Conservation (phyloP, 768 basidiomycete genomes). For the Leccinum uliginosum region DNA sequence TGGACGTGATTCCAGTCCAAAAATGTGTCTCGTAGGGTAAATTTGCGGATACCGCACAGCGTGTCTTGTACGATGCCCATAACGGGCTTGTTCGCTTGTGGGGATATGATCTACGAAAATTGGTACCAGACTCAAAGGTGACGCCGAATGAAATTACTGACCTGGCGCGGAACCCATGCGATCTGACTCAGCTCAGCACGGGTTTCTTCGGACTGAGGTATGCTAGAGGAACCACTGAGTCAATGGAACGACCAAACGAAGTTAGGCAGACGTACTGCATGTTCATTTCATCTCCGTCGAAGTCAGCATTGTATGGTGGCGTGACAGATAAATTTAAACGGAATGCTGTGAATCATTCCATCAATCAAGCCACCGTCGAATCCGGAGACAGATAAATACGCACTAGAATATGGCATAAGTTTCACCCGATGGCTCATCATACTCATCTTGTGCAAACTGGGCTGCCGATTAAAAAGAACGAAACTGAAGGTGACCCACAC, state of each 20-base stretch:
- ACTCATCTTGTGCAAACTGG: conserved; percentile 99
- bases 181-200: conserved; percentile 97
- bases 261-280: conserved; percentile 78
- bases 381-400: conserved; percentile 30
- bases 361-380: conserved; percentile 13
- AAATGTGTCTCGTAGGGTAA: conserved; percentile 93
- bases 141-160: conserved; percentile 27
- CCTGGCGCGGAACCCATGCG: conserved; percentile 97
- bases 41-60: conserved; percentile 94
- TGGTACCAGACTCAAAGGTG: background rate
- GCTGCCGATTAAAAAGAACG: conserved; percentile 92
- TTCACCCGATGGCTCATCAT: conserved; percentile 99
- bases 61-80: conserved; percentile 99
- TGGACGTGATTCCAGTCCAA: conserved; percentile 95
- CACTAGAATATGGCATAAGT: conserved; percentile 97
- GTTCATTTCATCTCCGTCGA: conserved; percentile 99
- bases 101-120: conserved; percentile 82
- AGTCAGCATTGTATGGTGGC: conserved; percentile 98
- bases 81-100: conserved; percentile 98
- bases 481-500: conserved; percentile 9
- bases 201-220: conserved; percentile 98
- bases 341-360: conserved; percentile 58
- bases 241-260: conserved; percentile 2
- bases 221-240: conserved; percentile 42
- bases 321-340: conserved; percentile 97